A percentile compares a stretch with the other conserved stretches of the same genome.
Conservation (phyloP, 2,329 filamentous ascomycete species). For the Pestalotiopsis sp. region DNA sequence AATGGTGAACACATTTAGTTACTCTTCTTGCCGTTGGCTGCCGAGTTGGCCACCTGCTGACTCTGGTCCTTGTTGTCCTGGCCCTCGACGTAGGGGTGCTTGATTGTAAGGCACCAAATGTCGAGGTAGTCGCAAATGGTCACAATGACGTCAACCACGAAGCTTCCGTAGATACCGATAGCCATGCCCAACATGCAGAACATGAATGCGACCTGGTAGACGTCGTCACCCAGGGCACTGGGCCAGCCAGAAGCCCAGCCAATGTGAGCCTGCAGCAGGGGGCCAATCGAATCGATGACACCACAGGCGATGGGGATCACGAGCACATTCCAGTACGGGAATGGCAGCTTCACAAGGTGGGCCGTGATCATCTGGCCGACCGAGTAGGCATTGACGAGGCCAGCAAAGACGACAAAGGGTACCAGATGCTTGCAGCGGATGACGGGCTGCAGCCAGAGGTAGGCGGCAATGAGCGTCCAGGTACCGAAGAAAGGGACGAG, state of each 20-base stretch:
- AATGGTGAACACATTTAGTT: background rate
- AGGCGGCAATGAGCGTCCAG: slow-evolving; percentile 77
- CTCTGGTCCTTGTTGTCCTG: slow-evolving; percentile 41
- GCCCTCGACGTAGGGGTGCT: slow-evolving; percentile 68
- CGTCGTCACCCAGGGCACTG: slow-evolving; percentile 70
- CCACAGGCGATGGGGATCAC: slow-evolving; percentile 76
- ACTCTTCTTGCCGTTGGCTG: slow-evolving; percentile 6
- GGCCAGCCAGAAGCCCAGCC: slow-evolving; percentile 75
- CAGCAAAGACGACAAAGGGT: slow-evolving; percentile 86
- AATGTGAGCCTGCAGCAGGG: slow-evolving; percentile 58
- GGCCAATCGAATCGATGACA: slow-evolving; percentile 80
- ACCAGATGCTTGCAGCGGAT: slow-evolving; percentile 84
- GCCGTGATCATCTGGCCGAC: slow-evolving; percentile 96
- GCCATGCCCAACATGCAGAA: slow-evolving; percentile 85
- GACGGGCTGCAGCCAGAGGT: slow-evolving; percentile 81
- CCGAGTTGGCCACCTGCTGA: background rate
- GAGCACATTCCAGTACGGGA: slow-evolving; percentile 90
- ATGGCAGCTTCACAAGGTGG: slow-evolving; percentile 83
- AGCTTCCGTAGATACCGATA: slow-evolving; percentile 93
- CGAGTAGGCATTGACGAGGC: slow-evolving; percentile 90
- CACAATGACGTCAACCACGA: slow-evolving; percentile 95
- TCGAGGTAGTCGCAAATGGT: slow-evolving; percentile 98
- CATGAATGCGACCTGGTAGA: slow-evolving; percentile 91
- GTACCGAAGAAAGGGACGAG: slow-evolving; percentile 78
- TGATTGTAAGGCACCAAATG: slow-evolving; percentile 98